Percentiles rank a stretch among this genome's conserved stretches.
These are phyloP conservation scores for Moniliella sp. DNA, from an alignment of 1,284 basidiomycete species.

Conservation along the genomic window DNA sequence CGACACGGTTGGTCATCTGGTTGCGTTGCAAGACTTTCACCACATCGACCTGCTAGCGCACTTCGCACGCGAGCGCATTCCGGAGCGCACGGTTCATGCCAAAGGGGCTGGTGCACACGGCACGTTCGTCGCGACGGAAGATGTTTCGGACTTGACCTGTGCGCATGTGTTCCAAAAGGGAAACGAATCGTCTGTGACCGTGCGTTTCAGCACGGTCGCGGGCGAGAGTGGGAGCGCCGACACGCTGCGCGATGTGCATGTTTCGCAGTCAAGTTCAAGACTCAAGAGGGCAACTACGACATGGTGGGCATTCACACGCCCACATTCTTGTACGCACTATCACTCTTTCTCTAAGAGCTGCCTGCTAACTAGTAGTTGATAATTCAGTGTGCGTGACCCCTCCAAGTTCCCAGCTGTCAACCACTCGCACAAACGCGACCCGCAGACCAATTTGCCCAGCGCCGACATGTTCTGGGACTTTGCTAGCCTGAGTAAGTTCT, in stretches of 20 bases:
- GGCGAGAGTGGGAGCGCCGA: slow-evolving; percentile 16
- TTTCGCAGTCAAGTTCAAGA: slow-evolving; percentile 17
- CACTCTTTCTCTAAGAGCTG: too few species aligned
- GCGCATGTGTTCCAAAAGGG: slow-evolving; percentile 10
- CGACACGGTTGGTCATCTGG: too few species aligned
- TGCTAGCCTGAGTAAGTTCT: too few species aligned
- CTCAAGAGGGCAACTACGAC: slow-evolving; percentile 10
- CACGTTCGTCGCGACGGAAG: slow-evolving; percentile 11
- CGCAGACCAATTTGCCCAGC: too few species aligned
- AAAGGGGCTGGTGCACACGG: slow-evolving; percentile 23
- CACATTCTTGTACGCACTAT: slow-evolving; percentile 24
- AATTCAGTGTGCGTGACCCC: slow-evolving; percentile 10
- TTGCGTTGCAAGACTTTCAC: too few species aligned
- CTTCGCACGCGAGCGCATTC: slow-evolving; percentile 30
- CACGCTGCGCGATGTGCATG: slow-evolving; percentile 11
- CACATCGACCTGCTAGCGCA: too few species aligned
- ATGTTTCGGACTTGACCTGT: slow-evolving; percentile 9
- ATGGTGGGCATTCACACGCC: slow-evolving; percentile 11
- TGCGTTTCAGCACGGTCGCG: slow-evolving; percentile 16
- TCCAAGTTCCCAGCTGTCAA: slow-evolving; percentile 18
- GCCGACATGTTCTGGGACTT: too few species aligned
- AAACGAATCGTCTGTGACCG: slow-evolving; percentile 8
- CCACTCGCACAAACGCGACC: slow-evolving; percentile 17
- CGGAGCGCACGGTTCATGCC: slow-evolving; percentile 25
- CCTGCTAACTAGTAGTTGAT: too few species aligned